A percentile compares a stretch with the other conserved stretches of the same genome.
Evolutionary conservation across 768 basidiomycete genomes (phyloP).

Genomic region (Podaxis carcinomalis): DNA sequence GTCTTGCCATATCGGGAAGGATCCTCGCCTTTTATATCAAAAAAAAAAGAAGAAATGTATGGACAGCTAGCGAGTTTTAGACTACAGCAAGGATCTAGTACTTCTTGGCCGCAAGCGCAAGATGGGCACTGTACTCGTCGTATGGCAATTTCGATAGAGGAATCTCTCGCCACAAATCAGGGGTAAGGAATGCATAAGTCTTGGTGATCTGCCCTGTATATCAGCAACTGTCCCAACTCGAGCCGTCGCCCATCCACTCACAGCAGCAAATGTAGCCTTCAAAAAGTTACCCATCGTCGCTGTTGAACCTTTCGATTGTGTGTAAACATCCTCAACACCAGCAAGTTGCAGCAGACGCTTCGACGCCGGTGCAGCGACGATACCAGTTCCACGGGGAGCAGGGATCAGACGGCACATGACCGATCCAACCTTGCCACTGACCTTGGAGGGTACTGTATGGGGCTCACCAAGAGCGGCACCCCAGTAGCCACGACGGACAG

Average conservation of each 20-base stretch:
- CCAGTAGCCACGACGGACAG: conserved; percentile 99
- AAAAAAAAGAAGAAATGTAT: conserved; percentile 9
- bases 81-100: conserved; percentile 26
- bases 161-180: conserved; percentile 96
- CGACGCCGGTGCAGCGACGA: conserved; percentile 97
- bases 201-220: conserved; percentile 71
- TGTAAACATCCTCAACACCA: conserved; percentile 97
- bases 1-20: conserved; percentile 9
- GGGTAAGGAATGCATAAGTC: conserved; percentile 97
- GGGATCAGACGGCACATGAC: conserved; percentile 99
- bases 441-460: conserved; percentile 98
- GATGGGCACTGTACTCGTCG: conserved; percentile 93
- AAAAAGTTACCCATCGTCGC: conserved; percentile 99
- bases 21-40: conserved; percentile 13
- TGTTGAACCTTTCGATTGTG: conserved; percentile 96
- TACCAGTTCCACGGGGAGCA: conserved; percentile 97
- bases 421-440: conserved; percentile 96
- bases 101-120: conserved; percentile 84
- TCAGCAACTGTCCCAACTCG: not conserved
- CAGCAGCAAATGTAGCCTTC: conserved; percentile 93
- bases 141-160: conserved; percentile 85
- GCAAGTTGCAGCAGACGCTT: conserved; percentile 97
- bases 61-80: conserved; percentile 9
- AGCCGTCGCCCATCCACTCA: conserved; percentile 32
- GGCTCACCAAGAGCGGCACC: conserved; percentile 98